Conservation (phyloP, 148 eudicot species). For the Spergularia marina region DNA sequence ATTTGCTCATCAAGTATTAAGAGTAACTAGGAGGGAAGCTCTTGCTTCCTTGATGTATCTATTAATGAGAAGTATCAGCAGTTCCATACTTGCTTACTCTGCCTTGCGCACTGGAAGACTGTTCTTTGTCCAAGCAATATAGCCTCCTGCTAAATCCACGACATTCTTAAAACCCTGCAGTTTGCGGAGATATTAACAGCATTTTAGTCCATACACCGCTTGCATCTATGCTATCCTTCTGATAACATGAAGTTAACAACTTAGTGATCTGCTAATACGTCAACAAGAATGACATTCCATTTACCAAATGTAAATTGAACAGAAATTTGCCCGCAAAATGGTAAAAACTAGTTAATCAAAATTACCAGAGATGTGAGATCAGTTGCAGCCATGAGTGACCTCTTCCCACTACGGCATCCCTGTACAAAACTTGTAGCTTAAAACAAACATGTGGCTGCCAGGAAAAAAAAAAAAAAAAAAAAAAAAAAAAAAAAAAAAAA, state of each 20-base stretch:
- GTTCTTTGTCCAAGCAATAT: constrained; percentile 16
- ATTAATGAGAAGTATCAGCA: too few relatives aligned
- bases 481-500: too few relatives aligned
- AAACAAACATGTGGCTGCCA: background rate
- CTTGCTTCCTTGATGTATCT: too few relatives aligned
- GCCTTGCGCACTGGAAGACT: constrained; percentile 11
- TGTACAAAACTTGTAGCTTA: background rate
- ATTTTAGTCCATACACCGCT: background rate
- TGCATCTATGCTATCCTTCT: too few relatives aligned
- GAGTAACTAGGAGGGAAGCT: too few relatives aligned
- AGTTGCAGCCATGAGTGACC: constrained; percentile 17
- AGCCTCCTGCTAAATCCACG: constrained; percentile 19
- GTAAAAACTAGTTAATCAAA: too few relatives aligned
- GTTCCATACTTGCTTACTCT: background rate
- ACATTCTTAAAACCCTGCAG: constrained; percentile 19
- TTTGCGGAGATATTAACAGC: background rate
- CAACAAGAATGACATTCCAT: too few relatives aligned
- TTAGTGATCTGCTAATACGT: too few relatives aligned
- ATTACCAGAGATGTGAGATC: constrained; percentile 16
- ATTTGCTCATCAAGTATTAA: too few relatives aligned
- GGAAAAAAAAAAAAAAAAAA: too few relatives aligned
- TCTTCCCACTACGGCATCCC: constrained; percentile 16
- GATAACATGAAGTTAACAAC: too few relatives aligned
- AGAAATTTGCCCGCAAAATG: background rate
- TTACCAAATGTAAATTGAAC: background rate